Percentiles rank a stretch among this genome's conserved stretches.
Conservation (phyloP, 306 rosid species). For the Trichosanthes truncata region DNA sequence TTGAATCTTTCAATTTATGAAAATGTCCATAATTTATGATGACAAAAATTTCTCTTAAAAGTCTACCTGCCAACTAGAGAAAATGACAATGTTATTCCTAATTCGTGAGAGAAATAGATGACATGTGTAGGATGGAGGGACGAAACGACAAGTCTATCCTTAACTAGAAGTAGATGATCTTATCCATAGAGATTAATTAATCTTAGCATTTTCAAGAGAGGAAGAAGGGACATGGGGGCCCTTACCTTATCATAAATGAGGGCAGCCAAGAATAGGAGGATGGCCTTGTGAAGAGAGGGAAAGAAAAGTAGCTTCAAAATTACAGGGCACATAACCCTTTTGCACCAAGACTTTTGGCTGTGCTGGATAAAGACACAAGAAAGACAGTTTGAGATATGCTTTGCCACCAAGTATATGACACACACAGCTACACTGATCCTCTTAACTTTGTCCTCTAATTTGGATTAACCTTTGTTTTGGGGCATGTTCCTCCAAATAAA, state of each 20-base stretch:
- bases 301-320: background rate
- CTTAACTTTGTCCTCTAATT: background rate
- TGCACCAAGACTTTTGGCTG: background rate
- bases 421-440: background rate
- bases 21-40: too few species aligned
- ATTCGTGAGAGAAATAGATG: too few species aligned
- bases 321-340: background rate
- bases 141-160: background rate
- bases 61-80: too few species aligned
- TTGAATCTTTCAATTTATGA: too few species aligned
- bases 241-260: background rate
- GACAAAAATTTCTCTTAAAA: too few species aligned
- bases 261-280: background rate
- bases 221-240: background rate
- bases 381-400: background rate
- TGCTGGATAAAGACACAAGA: background rate
- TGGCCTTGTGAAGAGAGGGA: background rate
- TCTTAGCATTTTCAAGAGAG: background rate
- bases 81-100: too few species aligned
- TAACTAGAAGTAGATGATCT: background rate
- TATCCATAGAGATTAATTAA: background rate
- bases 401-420: background rate
- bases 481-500: background rate
- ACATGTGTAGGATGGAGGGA: background rate
- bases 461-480: constrained; percentile 5